Conservation (phyloP, 1,139 yeast genomes). For the Lodderomyces oxycetoniae region DNA sequence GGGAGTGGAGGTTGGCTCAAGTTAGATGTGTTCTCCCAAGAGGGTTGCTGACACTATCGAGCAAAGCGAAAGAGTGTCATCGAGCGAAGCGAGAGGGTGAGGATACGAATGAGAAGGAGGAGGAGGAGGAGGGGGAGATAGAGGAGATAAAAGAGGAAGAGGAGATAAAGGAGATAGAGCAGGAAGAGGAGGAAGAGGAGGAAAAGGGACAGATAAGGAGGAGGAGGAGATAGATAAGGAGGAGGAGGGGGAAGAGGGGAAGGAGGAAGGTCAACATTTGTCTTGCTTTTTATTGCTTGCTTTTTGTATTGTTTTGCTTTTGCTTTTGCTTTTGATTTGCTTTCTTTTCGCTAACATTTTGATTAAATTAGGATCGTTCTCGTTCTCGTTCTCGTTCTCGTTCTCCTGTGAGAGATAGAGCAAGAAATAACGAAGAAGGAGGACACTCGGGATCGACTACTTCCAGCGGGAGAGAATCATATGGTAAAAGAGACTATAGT, state of each 20-base stretch:
- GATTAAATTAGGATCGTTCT: constrained; percentile 1
- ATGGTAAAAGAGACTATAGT: constrained; percentile 19
- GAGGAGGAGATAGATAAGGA: not conserved
- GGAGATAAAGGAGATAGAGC: too few species aligned
- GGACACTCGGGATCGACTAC: constrained; percentile 5
- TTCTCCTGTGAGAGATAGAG: constrained; percentile 23
- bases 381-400: constrained; percentile 31
- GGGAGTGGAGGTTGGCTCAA: too few species aligned
- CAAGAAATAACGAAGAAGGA: constrained; percentile 20
- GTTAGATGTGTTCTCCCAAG: too few species aligned
- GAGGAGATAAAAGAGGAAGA: not conserved
- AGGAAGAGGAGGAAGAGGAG: too few species aligned
- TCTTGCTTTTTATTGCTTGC: not conserved
- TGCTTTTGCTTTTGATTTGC: constrained; percentile 1
- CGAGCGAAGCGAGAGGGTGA: too few species aligned
- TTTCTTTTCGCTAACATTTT: not conserved
- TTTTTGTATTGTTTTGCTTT: not conserved
- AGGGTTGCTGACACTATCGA: too few species aligned
- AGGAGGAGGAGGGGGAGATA: not conserved
- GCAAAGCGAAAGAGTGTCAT: too few species aligned
- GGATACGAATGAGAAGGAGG: constrained; percentile 2
- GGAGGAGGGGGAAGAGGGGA: not conserved
- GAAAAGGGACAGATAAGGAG: too few species aligned
- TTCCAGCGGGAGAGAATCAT: constrained; percentile 8
- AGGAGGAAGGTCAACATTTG: too few species aligned